Evolutionary conservation across 108 stramenopile genomes (phyloP), one percentile per base, ranked within the genome.

Genomic region (Schizochytrium sp.): DNA sequence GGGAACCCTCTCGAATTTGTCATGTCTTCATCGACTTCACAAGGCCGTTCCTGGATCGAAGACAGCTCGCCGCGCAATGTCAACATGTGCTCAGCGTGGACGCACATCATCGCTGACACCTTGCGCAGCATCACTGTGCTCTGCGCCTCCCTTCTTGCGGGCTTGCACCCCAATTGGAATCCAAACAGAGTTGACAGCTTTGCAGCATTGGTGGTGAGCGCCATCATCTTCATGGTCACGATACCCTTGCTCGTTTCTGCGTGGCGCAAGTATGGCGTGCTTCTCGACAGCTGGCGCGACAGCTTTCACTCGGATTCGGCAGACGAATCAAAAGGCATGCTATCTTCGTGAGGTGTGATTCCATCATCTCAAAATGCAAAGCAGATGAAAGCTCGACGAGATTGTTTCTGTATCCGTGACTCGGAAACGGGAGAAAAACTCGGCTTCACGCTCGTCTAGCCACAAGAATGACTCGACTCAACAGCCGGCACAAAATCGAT

Each of bases 91-190:
- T 83, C 76, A 21, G 76, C 76, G 51, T 53, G 45, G 76, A 83
- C 76, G 10, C 76, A 83, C 76, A 23, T 83, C 48, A 23, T 83
- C 25, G 76, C 76, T 6, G 76, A 83, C 76, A 83, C 76, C 48
- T 34, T 83, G n/a, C 76, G 76, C 19, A 83, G 76, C 4, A 6
- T 83, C 51, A 53, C 76, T 25, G 76, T 83, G n/a, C 76, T 83
- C 25, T 21, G 14, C 0, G 51, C 48, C 48, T 83, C 76, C n/a
- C 45, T 83, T 12, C 25, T 83, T 10, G 45, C 51, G 6, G 16
- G n/a, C n/a, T 6, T 28, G 23, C 76, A 83, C 48, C 76, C 76
- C 1, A 6, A 83, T 19, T 25, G 19, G 51, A 53, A 53, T 28
- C 3, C 76, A 12, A 53, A 47, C 4, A 14, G n/a, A 12, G 51